Percentiles rank a stretch among this genome's conserved stretches.
Evolutionary conservation across 352 stramenopile species (phyloP).

Genomic region (Pythium guiyangense): DNA sequence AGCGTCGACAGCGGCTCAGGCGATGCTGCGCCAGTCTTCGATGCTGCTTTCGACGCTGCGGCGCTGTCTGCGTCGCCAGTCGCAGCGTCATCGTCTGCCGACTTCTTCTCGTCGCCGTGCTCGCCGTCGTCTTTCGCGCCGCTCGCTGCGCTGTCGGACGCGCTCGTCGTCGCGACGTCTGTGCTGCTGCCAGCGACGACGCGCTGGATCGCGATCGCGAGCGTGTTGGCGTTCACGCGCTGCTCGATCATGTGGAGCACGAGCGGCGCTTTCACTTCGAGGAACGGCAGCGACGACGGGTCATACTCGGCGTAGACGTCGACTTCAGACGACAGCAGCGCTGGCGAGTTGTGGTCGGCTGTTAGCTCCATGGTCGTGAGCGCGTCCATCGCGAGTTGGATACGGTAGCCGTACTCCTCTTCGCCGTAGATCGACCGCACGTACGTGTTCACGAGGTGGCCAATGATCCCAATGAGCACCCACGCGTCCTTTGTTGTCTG

Average conservation of each 20-base stretch:
- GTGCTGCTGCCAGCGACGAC: constrained; percentile 47
- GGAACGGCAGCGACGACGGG: constrained; percentile 58
- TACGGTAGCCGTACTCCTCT: constrained; percentile 83
- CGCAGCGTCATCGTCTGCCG: constrained; percentile 26
- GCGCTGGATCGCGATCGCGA: constrained; percentile 76
- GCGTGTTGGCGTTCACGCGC: constrained; percentile 63
- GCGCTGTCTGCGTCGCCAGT: constrained; percentile 9
- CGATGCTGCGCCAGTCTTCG: constrained; percentile 9
- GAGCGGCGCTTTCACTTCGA: constrained; percentile 77
- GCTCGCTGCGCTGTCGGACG: constrained; percentile 21
- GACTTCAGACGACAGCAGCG: constrained; percentile 68
- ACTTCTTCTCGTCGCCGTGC: constrained; percentile 34
- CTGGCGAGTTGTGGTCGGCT: constrained; percentile 52
- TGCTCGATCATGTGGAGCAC: constrained; percentile 89
- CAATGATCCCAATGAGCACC: constrained; percentile 78
- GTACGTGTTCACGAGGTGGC: constrained; percentile 80
- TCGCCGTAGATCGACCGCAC: constrained; percentile 75
- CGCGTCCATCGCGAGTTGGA: constrained; percentile 82
- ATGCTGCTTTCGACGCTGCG: constrained; percentile 1
- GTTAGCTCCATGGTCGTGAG: constrained; percentile 82
- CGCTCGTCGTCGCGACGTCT: constrained; percentile 12
- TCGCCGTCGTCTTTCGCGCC: constrained; percentile 21
- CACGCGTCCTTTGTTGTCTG: constrained; percentile 84
- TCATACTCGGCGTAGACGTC: constrained; percentile 85
- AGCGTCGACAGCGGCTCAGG: constrained; percentile 67